These are phyloP conservation scores for Sugiyamaella pinicola DNA, from an alignment of 1,139 yeast species.

Conservation along the genomic window DNA sequence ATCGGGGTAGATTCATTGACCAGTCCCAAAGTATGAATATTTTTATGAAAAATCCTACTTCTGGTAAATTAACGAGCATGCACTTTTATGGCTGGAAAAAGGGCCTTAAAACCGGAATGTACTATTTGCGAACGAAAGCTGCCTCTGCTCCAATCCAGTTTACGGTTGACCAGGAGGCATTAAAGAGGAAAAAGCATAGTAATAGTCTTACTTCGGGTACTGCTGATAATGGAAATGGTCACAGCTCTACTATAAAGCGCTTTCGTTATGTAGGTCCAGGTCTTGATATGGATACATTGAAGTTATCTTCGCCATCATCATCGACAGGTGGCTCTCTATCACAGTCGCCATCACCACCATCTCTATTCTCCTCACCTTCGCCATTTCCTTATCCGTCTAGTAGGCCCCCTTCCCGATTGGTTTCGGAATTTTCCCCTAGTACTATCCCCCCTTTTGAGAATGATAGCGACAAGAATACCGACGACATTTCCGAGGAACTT, in stretches of 20 bases:
- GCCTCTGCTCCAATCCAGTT: constrained; percentile 87
- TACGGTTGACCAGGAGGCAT: constrained; percentile 59
- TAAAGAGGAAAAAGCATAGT: constrained; percentile 29
- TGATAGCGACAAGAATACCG: not conserved
- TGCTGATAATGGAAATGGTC: not conserved
- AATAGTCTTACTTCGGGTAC: not conserved
- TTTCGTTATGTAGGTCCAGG: constrained; percentile 13
- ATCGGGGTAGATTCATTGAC: constrained; percentile 82
- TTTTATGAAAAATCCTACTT: constrained; percentile 70
- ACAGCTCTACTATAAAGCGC: constrained; percentile 1
- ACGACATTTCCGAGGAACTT: not conserved
- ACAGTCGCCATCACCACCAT: constrained; percentile 4
- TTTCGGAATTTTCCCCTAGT: constrained; percentile 1
- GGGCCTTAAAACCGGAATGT: constrained; percentile 92
- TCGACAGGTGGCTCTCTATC: not conserved
- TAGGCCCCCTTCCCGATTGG: constrained; percentile 27
- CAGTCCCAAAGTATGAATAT: constrained; percentile 87
- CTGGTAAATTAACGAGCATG: constrained; percentile 82
- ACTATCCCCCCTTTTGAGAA: not conserved
- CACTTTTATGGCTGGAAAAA: constrained; percentile 90
- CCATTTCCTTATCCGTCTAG: constrained; percentile 26
- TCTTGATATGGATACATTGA: not conserved
- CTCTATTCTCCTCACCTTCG: constrained; percentile 11
- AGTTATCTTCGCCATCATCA: constrained; percentile 6
- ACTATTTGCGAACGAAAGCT: constrained; percentile 85